Conservation (phyloP, 148 eudicot genomes). For the Rhododendron vialii region DNA sequence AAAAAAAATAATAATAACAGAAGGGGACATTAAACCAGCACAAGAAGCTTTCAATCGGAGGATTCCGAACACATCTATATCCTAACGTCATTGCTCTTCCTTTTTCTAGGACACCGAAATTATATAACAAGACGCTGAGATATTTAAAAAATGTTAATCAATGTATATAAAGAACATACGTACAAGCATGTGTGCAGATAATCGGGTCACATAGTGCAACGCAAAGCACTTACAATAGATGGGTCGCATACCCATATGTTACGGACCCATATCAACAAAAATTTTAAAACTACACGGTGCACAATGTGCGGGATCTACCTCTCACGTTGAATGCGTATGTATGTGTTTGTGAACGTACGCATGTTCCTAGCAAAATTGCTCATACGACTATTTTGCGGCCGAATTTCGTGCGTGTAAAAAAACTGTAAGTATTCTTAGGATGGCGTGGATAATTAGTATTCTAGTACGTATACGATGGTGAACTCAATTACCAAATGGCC, state of each 20-base stretch:
- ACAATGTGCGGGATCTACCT: too few species aligned
- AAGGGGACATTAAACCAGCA: neutral
- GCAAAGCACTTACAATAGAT: neutral
- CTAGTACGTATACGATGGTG: neutral
- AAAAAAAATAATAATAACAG: neutral
- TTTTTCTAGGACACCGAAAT: neutral
- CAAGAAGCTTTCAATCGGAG: neutral
- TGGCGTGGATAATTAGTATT: neutral
- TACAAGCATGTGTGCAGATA: too few species aligned
- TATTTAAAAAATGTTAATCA: too few species aligned
- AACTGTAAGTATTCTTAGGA: neutral
- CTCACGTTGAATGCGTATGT: neutral
- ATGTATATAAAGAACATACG: too few species aligned
- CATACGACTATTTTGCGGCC: neutral
- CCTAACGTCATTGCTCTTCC: neutral
- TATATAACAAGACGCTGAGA: neutral
- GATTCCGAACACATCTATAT: neutral
- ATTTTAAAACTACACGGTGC: neutral
- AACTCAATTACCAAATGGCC: neutral
- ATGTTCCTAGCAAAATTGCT: neutral
- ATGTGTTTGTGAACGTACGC: neutral
- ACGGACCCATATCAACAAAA: too few species aligned
- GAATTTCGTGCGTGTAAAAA: neutral
- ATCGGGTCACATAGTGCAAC: neutral
- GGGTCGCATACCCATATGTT: neutral